These are phyloP conservation scores for Endothia cerciana DNA, from an alignment of 2,329 filamentous ascomycete genomes.

Conservation along the genomic window DNA sequence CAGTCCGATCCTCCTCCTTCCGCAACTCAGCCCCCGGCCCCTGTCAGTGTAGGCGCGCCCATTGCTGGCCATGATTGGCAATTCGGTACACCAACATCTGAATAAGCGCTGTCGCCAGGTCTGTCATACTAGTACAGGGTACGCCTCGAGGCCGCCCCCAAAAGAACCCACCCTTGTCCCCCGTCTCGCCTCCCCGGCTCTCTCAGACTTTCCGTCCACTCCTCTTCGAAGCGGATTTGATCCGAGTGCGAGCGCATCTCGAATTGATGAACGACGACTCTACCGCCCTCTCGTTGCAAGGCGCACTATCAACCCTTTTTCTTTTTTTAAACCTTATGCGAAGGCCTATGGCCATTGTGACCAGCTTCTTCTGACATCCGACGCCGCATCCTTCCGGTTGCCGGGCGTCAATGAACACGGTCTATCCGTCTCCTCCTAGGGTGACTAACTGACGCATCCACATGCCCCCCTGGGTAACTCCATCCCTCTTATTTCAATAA, in stretches of 20 bases:
- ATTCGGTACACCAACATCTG: conserved; percentile 27
- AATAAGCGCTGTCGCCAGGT: conserved; percentile 30
- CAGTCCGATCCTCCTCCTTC: conserved; percentile 18
- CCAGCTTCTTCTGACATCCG: conserved; percentile 15
- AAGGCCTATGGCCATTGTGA: conserved; percentile 1
- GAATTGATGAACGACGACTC: neutral
- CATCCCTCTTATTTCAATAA: conserved; percentile 19
- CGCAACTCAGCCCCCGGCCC: conserved; percentile 6
- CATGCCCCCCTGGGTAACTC: conserved; percentile 22
- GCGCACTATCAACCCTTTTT: conserved; percentile 11
- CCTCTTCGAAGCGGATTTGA: conserved; percentile 14
- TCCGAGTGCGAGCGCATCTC: conserved; percentile 15
- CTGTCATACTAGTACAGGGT: conserved; percentile 23
- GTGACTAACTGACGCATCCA: conserved; percentile 23
- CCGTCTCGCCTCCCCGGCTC: conserved; percentile 18
- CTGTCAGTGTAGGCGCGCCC: conserved; percentile 14
- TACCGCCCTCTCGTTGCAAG: neutral
- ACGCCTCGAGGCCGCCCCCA: conserved; percentile 28
- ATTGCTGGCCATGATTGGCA: conserved; percentile 25
- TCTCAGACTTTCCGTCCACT: conserved; percentile 18
- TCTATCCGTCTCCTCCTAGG: conserved; percentile 9
- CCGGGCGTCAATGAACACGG: conserved; percentile 7
- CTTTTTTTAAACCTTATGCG: conserved; percentile 4
- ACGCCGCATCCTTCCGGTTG: neutral
- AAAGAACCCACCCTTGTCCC: conserved; percentile 15